Evolutionary conservation across 2,329 filamentous ascomycete genomes (phyloP), one percentile per base, ranked within the genome.

Genomic region (Apiospora koreana): DNA sequence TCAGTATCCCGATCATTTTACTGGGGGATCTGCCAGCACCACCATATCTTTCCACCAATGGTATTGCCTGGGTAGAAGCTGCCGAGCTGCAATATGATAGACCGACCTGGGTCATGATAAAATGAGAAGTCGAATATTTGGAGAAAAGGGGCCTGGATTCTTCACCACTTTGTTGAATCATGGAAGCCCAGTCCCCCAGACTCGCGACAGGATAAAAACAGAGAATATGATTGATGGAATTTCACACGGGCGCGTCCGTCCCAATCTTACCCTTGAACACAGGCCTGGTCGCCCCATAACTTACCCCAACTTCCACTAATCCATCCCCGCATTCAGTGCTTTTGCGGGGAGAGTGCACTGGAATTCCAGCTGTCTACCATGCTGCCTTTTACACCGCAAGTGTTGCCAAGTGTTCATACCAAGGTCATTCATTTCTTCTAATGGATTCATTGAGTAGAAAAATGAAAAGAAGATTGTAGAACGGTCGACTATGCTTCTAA

Each of bases 301-400:
- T 67, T 67, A 67, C 65, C 65, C 65, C 65, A 67, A 67, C 65
- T 46, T 67, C 54, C 31, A 12, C 54, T 62, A 35, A 58, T 10
- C 28, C 50, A n/a, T 28, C 65, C 65, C 65, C 65, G 65, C 42
- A 67, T 67, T 18, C 25, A 35, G 42, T n/a, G 42, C 25, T 12
- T 14, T n/a, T 46, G 28, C 42, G 65, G 65, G 65, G 41, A 35
- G 28, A 10, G 14, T 2, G 8, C 21, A 66, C 14, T 14, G 65
- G 41, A n/a, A n/a, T 5, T 2, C 9, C 41, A 43, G 18, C 31
- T 10, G 28, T 16, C 18, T 35, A 10, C 2, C 5, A 3, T 21
- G 16, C 9, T 21, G 5, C 2, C 3, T 12, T 4, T 21, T 10
- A 58, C 28, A 58, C 28, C 28, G 50, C 50, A 43, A 43, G 5